Conservation (phyloP, 805 yeast genomes). For the Ogataea degrootiae region DNA sequence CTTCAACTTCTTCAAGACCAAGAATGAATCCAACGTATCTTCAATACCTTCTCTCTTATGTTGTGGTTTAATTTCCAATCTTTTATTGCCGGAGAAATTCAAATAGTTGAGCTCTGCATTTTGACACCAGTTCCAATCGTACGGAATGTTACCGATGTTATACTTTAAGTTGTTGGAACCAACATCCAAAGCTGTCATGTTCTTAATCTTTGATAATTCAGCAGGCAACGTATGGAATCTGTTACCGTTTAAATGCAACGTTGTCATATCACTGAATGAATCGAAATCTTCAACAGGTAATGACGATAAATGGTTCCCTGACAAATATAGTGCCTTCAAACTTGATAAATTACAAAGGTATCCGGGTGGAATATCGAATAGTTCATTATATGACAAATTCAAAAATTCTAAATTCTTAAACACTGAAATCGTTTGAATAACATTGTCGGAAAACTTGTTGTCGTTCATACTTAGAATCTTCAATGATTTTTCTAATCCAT, state of each 20-base stretch:
- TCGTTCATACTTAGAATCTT: constrained; percentile 67
- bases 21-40: constrained; percentile 64
- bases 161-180: constrained; percentile 88
- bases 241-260: constrained; percentile 74
- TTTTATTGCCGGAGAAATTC: constrained; percentile 87
- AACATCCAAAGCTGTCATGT: constrained; percentile 73
- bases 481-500: constrained; percentile 31
- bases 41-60: constrained; percentile 50
- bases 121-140: constrained; percentile 97
- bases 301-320: constrained; percentile 77
- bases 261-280: constrained; percentile 48
- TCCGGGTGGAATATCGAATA: constrained; percentile 79
- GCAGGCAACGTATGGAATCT: constrained; percentile 84
- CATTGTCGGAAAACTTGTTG: constrained; percentile 75
- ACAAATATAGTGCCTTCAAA: constrained; percentile 63
- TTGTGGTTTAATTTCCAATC: constrained; percentile 80
- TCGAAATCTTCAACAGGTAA: constrained; percentile 86
- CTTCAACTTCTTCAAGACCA: constrained; percentile 58
- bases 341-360: constrained; percentile 50
- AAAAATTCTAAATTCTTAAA: constrained; percentile 55
- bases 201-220: constrained; percentile 66
- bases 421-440: constrained; percentile 61
- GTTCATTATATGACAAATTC: constrained; percentile 79
- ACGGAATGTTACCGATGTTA: constrained; percentile 89
- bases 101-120: constrained; percentile 71